These are phyloP conservation scores for Daldinia eschscholtzii DNA, from an alignment of 2,329 filamentous ascomycete genomes.

Conservation along the genomic window DNA sequence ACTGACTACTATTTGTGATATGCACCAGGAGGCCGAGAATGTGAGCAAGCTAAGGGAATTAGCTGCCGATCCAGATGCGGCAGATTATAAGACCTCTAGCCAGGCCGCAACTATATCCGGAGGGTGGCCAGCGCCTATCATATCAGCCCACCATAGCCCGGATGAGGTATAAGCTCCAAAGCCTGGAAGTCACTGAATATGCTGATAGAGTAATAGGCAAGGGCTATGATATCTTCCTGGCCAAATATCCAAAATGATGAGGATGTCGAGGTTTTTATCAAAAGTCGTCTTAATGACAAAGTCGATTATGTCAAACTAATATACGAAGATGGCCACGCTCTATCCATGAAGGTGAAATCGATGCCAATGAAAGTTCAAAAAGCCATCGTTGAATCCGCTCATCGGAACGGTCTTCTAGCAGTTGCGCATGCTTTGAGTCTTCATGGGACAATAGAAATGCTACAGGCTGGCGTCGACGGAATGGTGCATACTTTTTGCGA, in stretches of 20 bases:
- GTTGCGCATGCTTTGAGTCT: slow-evolving; percentile 49
- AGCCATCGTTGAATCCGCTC: slow-evolving; percentile 57
- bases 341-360: slow-evolving; percentile 55
- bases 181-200: neutral
- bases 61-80: slow-evolving; percentile 53
- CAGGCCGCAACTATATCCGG: slow-evolving; percentile 63
- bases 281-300: slow-evolving; percentile 55
- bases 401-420: slow-evolving; percentile 45
- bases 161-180: slow-evolving; percentile 18
- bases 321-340: slow-evolving; percentile 60
- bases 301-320: slow-evolving; percentile 66
- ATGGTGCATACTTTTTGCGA: slow-evolving; percentile 53
- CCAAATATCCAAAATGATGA: slow-evolving; percentile 56
- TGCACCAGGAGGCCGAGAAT: slow-evolving; percentile 58
- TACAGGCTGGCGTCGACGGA: slow-evolving; percentile 50
- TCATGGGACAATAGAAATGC: slow-evolving; percentile 48
- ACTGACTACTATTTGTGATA: slow-evolving; percentile 65
- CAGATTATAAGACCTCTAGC: slow-evolving; percentile 63
- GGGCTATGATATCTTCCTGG: slow-evolving; percentile 58
- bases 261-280: slow-evolving; percentile 58
- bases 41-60: slow-evolving; percentile 48
- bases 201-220: slow-evolving; percentile 20
- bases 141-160: slow-evolving; percentile 29
- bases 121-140: slow-evolving; percentile 59
- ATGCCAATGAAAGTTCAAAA: slow-evolving; percentile 60